Percentiles rank a stretch among this genome's conserved stretches.
Evolutionary conservation across 1,284 basidiomycete genomes (phyloP).

Genomic region (Naganishia albida): DNA sequence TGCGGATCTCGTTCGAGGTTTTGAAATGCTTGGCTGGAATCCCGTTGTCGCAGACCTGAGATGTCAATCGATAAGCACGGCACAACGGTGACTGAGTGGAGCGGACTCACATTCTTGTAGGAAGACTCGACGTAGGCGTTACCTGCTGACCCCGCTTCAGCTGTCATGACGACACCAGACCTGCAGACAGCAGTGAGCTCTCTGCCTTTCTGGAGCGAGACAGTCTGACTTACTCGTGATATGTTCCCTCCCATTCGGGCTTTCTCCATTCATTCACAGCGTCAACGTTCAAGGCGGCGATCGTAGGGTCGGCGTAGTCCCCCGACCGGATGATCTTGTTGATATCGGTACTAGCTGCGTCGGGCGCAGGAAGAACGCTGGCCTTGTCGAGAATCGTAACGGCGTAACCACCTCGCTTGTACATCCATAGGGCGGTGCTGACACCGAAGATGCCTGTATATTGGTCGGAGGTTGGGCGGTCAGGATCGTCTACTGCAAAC

Average conservation of each 20-base stretch:
- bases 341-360: conserved; percentile 53
- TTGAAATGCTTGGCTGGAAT: conserved; percentile 24
- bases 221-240: conserved; percentile 67
- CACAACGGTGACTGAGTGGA: not conserved
- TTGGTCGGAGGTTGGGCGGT: not conserved
- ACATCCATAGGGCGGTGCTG: conserved; percentile 53
- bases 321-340: conserved; percentile 54
- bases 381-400: conserved; percentile 53
- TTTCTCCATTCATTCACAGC: conserved; percentile 51
- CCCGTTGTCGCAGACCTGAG: conserved; percentile 21
- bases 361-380: conserved; percentile 49
- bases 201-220: not conserved
- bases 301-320: conserved; percentile 49
- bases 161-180: conserved; percentile 46
- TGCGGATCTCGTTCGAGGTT: conserved; percentile 15
- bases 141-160: conserved; percentile 36
- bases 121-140: conserved; percentile 44
- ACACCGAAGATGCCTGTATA: conserved; percentile 51
- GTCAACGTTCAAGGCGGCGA: conserved; percentile 48
- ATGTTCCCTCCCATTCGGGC: conserved; percentile 68
- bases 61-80: not conserved
- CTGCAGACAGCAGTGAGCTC: conserved; percentile 33
- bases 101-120: conserved; percentile 39
- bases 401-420: conserved; percentile 48
- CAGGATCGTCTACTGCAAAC: not conserved